phyloP scores from a whole-genome alignment of 73 alveolate species.

The Paramecium sexaurelia region DNA sequence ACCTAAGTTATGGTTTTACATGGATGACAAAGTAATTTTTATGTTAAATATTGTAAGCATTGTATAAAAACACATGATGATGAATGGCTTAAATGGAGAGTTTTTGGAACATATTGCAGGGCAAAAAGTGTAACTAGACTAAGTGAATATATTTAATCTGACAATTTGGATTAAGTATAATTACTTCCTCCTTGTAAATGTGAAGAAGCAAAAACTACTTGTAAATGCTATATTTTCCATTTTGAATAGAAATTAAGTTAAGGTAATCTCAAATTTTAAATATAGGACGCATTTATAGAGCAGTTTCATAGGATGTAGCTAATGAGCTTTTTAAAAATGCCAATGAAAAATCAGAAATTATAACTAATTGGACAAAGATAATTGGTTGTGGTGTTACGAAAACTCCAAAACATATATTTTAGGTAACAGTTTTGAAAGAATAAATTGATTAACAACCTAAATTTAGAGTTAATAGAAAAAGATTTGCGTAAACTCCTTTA shows the following conservation, averaged over 20 bases:
- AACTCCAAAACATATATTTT: conserved; percentile 1
- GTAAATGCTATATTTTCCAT: background rate
- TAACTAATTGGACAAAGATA: conserved; percentile 41
- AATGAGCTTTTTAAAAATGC: conserved; percentile 28
- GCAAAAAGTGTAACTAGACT: background rate
- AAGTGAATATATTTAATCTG: conserved; percentile 2
- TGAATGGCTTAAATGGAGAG: conserved; percentile 57
- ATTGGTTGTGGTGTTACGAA: background rate
- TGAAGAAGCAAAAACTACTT: background rate
- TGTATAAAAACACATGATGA: conserved; percentile 12
- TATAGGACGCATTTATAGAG: conserved; percentile 26
- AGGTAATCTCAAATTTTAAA: background rate
- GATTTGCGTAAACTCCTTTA: background rate
- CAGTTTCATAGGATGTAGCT: conserved; percentile 37
- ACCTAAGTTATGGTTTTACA: conserved; percentile 48
- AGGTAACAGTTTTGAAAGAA: background rate
- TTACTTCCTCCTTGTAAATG: background rate
- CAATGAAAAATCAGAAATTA: conserved; percentile 12
- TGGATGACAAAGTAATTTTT: conserved; percentile 15
- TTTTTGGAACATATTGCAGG: background rate
- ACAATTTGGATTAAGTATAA: conserved; percentile 13
- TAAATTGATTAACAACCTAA: background rate
- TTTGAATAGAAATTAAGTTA: conserved; percentile 19
- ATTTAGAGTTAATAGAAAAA: conserved; percentile 18
- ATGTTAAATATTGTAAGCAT: background rate